phyloP scores from a whole-genome alignment of 345 rosid species.

The Hypericum perforatum region DNA sequence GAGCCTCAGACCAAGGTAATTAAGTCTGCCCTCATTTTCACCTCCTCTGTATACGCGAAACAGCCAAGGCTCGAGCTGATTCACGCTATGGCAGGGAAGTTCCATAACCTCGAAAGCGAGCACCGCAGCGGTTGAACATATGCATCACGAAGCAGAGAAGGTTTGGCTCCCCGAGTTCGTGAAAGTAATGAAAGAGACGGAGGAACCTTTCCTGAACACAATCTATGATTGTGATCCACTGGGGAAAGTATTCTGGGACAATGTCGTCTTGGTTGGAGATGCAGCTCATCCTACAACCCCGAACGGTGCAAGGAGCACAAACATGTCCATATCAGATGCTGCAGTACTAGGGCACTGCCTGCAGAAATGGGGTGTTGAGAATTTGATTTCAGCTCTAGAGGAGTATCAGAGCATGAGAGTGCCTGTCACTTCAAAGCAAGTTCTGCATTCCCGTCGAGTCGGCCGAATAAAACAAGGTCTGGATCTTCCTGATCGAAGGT shows the following conservation, averaged over 20 bases:
- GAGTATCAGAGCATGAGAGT: slow-evolving; percentile 57
- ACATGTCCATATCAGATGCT: slow-evolving; percentile 73
- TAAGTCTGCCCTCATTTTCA: neutral
- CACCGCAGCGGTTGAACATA: slow-evolving; percentile 39
- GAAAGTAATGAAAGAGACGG: slow-evolving; percentile 48
- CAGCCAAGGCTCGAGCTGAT: neutral
- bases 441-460: slow-evolving; percentile 38
- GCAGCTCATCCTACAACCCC: slow-evolving; percentile 85
- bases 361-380: slow-evolving; percentile 36
- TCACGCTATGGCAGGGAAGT: slow-evolving; percentile 29
- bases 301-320: slow-evolving; percentile 70
- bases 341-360: slow-evolving; percentile 58
- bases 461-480: slow-evolving; percentile 68
- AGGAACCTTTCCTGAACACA: slow-evolving; percentile 67
- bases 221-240: slow-evolving; percentile 70
- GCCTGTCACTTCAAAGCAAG: slow-evolving; percentile 56
- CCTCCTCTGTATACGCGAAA: too few relatives aligned
- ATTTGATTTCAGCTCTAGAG: slow-evolving; percentile 40
- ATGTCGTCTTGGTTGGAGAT: slow-evolving; percentile 57
- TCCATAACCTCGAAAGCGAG: slow-evolving; percentile 61
- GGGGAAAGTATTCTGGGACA: slow-evolving; percentile 37
- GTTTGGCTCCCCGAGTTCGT: slow-evolving; percentile 60
- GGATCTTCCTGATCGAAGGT: slow-evolving; percentile 21
- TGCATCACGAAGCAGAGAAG: slow-evolving; percentile 57
- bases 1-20: slow-evolving; percentile 59